Evolutionary conservation across 2,329 filamentous ascomycete species (phyloP), one percentile per base, ranked within the genome.

Genomic region (Pochonia chlamydosporia): DNA sequence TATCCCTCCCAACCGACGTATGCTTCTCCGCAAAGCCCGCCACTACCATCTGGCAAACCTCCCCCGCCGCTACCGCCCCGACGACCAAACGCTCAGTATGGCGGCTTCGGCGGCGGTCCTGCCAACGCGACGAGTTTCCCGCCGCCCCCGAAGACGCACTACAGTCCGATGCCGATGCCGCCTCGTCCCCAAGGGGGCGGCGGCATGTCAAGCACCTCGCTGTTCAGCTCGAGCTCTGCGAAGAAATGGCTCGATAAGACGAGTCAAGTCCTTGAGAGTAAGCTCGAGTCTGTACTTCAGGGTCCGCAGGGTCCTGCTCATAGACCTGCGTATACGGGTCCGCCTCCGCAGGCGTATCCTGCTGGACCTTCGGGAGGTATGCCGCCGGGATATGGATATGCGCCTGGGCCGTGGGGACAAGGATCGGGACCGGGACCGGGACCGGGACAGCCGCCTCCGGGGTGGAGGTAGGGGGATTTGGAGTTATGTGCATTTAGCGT

Each of bases 241-340:
- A 58, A 62, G 48, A 64, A 61, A 46, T 66, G 63, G 59, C 43
- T 67, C 11, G 62, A 59, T 43, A 68, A 63, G 55, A 67, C 64
- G 23, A 61, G 60, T 21, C 58, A 64, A 40, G 60, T 58, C 11
- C 50, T 68, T 20, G 65, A 67, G 51, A 64, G 54, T 40, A 63
- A 56, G 28, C 50, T 65, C 39, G 63, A 59, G 20, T 55, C 61
- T 3, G 60, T 63, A 35, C 44, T 62, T 40, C 62, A 64, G 36
- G 52, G 52, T 3, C 52, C 49, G 18, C 44, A 42, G 14, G 51
- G 50, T 1, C 35, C 50, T n/a, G 39, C 49, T 13, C 24, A 49
- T 10, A 42, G 41, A 18, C 53, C 52, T 3, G 47, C 36, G n/a
- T 46, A 53, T 33, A 10, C 41, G 7, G 42, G 31, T 5, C 46